Conservation (phyloP, 108 stramenopile species). For the Nitzschia putrida region DNA sequence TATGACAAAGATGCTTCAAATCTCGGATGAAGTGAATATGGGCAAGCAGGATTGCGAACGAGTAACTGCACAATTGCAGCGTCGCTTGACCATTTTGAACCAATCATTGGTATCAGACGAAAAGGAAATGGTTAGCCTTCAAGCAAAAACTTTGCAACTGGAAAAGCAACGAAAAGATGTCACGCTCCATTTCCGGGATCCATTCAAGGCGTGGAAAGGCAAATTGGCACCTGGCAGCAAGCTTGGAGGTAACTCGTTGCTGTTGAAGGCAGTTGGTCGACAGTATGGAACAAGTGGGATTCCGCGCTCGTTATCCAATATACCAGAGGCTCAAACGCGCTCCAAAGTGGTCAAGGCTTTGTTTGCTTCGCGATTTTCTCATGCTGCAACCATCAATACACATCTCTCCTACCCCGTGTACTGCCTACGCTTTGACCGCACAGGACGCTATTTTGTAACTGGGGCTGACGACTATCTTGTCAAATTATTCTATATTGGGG, state of each 20-base stretch:
- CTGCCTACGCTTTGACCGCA: constrained; percentile 86
- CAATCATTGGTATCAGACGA: not conserved
- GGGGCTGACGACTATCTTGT: constrained; percentile 94
- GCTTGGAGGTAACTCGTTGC: constrained; percentile 25
- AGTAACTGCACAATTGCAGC: constrained; percentile 27
- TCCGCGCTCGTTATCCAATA: constrained; percentile 9
- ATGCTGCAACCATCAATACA: constrained; percentile 80
- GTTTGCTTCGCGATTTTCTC: constrained; percentile 59
- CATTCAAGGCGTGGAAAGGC: constrained; percentile 24
- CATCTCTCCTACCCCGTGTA: constrained; percentile 87
- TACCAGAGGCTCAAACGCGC: constrained; percentile 24
- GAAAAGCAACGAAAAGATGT: constrained; percentile 10
- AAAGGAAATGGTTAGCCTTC: constrained; percentile 14
- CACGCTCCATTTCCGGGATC: constrained; percentile 19
- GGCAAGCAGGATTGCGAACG: constrained; percentile 23
- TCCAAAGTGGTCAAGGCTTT: constrained; percentile 30
- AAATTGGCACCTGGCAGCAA: constrained; percentile 4
- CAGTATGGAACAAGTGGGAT: constrained; percentile 33
- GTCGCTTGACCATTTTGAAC: constrained; percentile 14
- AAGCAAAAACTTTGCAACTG: not conserved
- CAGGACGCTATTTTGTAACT: constrained; percentile 89
- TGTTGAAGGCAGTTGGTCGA: constrained; percentile 25
- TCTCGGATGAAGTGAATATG: constrained; percentile 7
- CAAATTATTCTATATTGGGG: constrained; percentile 83
- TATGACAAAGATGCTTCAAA: constrained; percentile 18